Evolutionary conservation across 1,284 basidiomycete species (phyloP).

Genomic region (Porogramme epimiltina): DNA sequence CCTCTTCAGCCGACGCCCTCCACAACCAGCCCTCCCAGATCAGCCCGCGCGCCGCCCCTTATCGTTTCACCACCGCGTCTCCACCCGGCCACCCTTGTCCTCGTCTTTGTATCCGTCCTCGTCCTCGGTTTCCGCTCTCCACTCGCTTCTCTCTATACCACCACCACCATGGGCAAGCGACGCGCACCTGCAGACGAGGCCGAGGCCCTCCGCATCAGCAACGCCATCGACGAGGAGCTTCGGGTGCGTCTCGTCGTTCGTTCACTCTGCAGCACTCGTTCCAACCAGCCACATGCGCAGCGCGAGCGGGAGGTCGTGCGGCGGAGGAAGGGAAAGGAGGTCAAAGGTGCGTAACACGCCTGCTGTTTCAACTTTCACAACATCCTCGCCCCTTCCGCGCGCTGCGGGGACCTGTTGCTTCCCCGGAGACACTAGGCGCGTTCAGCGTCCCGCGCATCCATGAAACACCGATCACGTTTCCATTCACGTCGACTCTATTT

Average conservation of each 20-base stretch:
- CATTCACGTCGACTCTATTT: neutral
- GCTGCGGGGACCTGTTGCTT: neutral
- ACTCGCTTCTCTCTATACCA: neutral
- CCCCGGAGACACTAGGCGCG: too few relatives aligned
- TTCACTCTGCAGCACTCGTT: neutral
- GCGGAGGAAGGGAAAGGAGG: constrained; percentile 52
- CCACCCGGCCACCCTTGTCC: neutral
- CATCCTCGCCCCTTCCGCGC: too few relatives aligned
- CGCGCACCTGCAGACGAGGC: constrained; percentile 38
- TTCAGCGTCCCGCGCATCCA: too few relatives aligned
- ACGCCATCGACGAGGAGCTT: constrained; percentile 71
- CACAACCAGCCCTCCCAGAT: too few relatives aligned
- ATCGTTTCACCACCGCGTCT: too few relatives aligned
- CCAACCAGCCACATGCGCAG: constrained; percentile 33
- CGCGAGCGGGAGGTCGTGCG: constrained; percentile 50
- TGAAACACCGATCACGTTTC: neutral
- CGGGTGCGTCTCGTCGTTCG: constrained; percentile 42
- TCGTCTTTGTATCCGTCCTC: constrained; percentile 2
- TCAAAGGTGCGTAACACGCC: constrained; percentile 72
- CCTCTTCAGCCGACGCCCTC: neutral
- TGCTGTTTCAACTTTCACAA: too few relatives aligned
- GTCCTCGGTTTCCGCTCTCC: neutral
- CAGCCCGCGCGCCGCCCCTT: too few relatives aligned
- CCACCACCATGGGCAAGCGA: constrained; percentile 24
- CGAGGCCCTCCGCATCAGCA: constrained; percentile 56